Evolutionary conservation across 2,329 filamentous ascomycete species (phyloP).

Genomic region (Colletotrichum melonis): DNA sequence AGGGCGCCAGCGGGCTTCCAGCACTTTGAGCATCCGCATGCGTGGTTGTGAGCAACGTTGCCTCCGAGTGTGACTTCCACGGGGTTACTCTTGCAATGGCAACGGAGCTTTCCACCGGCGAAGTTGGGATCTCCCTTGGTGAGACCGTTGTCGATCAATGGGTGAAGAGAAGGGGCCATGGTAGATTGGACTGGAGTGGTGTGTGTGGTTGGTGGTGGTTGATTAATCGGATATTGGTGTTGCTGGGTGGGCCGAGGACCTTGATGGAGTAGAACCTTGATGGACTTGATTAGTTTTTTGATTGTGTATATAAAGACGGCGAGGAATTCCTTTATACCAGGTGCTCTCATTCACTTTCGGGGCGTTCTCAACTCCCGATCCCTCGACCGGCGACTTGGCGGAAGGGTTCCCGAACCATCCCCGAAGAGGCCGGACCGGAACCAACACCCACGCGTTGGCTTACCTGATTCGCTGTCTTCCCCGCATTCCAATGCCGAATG

Average conservation of each 20-base stretch:
- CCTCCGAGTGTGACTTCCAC: conserved; percentile 68
- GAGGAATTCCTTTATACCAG: background rate
- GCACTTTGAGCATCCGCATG: conserved; percentile 78
- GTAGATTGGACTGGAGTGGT: background rate
- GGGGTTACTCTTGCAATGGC: conserved; percentile 66
- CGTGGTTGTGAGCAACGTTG: conserved; percentile 76
- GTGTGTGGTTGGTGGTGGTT: background rate
- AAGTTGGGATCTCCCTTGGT: conserved; percentile 65
- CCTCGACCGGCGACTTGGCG: conserved; percentile 6
- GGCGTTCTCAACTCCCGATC: conserved; percentile 4
- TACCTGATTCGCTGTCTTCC: conserved; percentile 29
- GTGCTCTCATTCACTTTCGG: background rate
- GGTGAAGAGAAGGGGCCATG: conserved; percentile 65
- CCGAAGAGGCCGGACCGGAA: conserved; percentile 25
- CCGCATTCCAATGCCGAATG: conserved; percentile 20
- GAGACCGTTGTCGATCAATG: conserved; percentile 71
- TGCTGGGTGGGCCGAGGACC: conserved; percentile 3
- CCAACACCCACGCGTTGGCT: conserved; percentile 5
- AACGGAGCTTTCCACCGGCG: conserved; percentile 70
- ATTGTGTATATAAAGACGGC: conserved; percentile 2
- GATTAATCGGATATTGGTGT: background rate
- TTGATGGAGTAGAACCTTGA: conserved; percentile 26
- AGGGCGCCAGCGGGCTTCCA: conserved; percentile 75
- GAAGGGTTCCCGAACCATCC: conserved; percentile 25
- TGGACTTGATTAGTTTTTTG: background rate